These are phyloP conservation scores for Botrytis squamosa DNA, from an alignment of 2,329 filamentous ascomycete species.

Conservation along the genomic window DNA sequence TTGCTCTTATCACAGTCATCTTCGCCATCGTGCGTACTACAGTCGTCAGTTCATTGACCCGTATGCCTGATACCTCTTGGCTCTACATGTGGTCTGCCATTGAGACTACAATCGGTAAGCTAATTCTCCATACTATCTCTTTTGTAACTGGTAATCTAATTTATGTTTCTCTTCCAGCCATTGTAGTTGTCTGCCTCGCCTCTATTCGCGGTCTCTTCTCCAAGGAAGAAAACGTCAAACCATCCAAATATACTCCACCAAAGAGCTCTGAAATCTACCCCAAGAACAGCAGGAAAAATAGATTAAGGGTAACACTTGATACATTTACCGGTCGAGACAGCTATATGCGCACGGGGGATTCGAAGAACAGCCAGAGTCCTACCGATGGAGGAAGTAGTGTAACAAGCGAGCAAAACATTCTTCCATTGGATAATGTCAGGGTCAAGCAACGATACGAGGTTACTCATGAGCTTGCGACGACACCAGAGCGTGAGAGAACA, in stretches of 20 bases:
- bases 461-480: neutral
- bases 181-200: neutral
- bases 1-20: neutral
- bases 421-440: neutral
- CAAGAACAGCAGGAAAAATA: neutral
- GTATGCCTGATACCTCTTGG: slow-evolving; percentile 2
- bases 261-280: neutral
- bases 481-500: neutral
- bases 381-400: slow-evolving; percentile 1
- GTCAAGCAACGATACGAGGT: slow-evolving; percentile 4
- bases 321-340: neutral
- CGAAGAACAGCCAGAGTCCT: neutral
- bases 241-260: neutral
- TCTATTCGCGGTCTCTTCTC: slow-evolving; percentile 6
- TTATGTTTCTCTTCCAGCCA: neutral
- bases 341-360: neutral
- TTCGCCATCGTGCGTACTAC: slow-evolving; percentile 3
- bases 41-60: neutral
- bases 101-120: slow-evolving; percentile 1
- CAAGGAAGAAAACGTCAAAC: neutral
- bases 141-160: neutral
- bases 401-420: slow-evolving; percentile 1
- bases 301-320: neutral
- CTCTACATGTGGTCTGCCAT: slow-evolving; percentile 3
- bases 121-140: neutral